A percentile compares a stretch with the other conserved stretches of the same genome.
These are phyloP conservation scores for Neostapfia colusana DNA, from an alignment of 176 grass and related monocot species.

Conservation along the genomic window DNA sequence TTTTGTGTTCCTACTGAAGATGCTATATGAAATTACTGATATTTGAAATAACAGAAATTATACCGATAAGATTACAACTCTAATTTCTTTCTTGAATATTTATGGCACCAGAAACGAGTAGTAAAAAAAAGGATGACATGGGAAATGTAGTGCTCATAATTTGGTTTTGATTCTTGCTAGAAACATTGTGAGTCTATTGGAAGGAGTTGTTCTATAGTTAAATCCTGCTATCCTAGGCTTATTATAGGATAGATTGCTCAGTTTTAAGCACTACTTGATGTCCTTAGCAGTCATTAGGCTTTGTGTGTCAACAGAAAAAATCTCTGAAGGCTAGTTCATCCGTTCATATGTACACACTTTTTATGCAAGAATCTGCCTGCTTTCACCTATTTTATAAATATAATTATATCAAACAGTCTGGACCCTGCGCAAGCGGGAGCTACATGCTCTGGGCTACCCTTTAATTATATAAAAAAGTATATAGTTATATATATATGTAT, in stretches of 20 bases:
- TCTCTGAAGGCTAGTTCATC: slow-evolving; percentile 5
- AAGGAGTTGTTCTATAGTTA: not conserved
- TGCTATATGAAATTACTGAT: not conserved
- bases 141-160: too few species aligned
- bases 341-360: not conserved
- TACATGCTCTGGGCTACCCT: too few species aligned
- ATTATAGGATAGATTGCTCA: slow-evolving; percentile 4
- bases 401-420: slow-evolving; percentile 5
- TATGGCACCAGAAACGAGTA: too few species aligned
- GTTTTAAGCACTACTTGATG: not conserved
- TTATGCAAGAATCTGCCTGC: not conserved
- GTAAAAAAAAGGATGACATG: not conserved
- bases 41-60: not conserved
- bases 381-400: not conserved
- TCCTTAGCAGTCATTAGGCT: not conserved
- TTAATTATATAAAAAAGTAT: too few species aligned
- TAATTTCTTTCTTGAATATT: too few species aligned
- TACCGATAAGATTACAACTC: too few species aligned
- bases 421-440: too few species aligned
- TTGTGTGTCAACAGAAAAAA: not conserved
- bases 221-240: slow-evolving; percentile 4
- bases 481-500: not conserved
- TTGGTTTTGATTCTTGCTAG: not conserved
- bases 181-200: not conserved
- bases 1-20: not conserved